Evolutionary conservation across 768 basidiomycete genomes (phyloP).

Genomic region (Suillus decipiens): DNA sequence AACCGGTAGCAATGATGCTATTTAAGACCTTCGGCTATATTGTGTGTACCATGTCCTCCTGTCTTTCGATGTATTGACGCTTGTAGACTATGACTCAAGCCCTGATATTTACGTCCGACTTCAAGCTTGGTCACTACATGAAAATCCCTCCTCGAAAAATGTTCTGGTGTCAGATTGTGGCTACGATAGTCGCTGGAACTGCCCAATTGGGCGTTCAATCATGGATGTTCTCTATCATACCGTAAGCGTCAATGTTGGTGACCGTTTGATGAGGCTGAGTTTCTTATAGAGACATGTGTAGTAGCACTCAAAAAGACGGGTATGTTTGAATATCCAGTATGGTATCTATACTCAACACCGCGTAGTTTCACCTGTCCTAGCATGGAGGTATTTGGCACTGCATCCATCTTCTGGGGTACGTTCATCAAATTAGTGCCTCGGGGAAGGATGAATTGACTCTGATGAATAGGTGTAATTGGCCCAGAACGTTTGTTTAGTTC

Average conservation of each 20-base stretch:
- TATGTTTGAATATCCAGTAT: conserved; percentile 8
- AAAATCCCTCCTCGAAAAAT: conserved; percentile 67
- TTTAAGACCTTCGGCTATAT: conserved; percentile 86
- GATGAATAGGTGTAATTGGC: conserved; percentile 62
- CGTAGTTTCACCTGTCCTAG: conserved; percentile 49
- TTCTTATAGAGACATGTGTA: conserved; percentile 47
- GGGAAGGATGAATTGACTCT: conserved; percentile 18
- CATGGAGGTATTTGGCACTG: conserved; percentile 55
- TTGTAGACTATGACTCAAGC: conserved; percentile 43
- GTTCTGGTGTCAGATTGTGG: conserved; percentile 71
- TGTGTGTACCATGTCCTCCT: conserved; percentile 30
- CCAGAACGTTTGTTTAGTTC: conserved; percentile 57
- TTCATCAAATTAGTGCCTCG: not conserved
- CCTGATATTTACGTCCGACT: conserved; percentile 68
- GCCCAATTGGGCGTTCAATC: conserved; percentile 74
- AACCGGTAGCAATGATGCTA: conserved; percentile 81
- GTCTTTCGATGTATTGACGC: not conserved
- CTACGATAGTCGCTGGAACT: conserved; percentile 68
- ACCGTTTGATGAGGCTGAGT: not conserved
- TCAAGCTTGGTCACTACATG: conserved; percentile 76
- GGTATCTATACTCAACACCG: not conserved
- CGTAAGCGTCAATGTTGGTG: conserved; percentile 37
- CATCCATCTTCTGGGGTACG: conserved; percentile 53
- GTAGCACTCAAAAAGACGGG: conserved; percentile 42
- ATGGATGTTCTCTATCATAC: conserved; percentile 66